Base-by-base conservation (phyloP, 768 basidiomycete species). In the Sistotremastrum suecicum region DNA sequence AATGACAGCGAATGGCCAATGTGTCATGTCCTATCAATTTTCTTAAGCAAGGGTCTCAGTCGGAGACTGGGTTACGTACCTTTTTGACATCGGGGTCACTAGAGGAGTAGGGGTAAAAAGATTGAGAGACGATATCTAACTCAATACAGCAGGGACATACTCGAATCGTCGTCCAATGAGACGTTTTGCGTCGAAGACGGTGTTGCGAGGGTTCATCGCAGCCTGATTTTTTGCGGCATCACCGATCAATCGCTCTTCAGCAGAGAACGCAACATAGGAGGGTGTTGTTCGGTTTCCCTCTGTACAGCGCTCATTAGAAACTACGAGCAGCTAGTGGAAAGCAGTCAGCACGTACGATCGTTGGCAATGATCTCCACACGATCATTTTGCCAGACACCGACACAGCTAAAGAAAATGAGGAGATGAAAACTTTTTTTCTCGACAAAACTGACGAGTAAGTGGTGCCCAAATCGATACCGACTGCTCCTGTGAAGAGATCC, bases 371-470 rank as follows among this genome's bases (percentile, higher is more conserved):
- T 97, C 67, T 98, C 92, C 58, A 98, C 92, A 59, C 94, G 90
- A 77, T 98, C 94, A 67, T 95, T 91, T 76, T 94, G 89, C 92
- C 92, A 97, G 60, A 98, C 91, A 72, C 90, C 94, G 57, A 97
- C 94, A 65, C 92, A 98, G 41, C 90, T 94, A 56, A 35, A 58
- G 44, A 56, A 46, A n/a, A 33, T 33, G 10, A 44, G 30, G n/a
- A 32, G 9, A 12, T 28, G 41, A 38, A 48, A 42, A 35, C 7
- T 9, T 51, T 41, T 20, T 28, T 29, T 39, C 28, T 38, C 10
- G 40, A 6, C 2, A 10, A 44, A 44, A 64, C 81, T 55, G 61
- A 88, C 84, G 87, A 88, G 79, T 97, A 98, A 55, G 92, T 98
- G 52, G 92, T 95, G 57, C 92, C 91, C 57, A 87, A 80, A 75